Percentiles rank a stretch among this genome's conserved stretches.
These are phyloP conservation scores for Phytophthora sp. DNA, from an alignment of 352 stramenopile species.

Conservation along the genomic window DNA sequence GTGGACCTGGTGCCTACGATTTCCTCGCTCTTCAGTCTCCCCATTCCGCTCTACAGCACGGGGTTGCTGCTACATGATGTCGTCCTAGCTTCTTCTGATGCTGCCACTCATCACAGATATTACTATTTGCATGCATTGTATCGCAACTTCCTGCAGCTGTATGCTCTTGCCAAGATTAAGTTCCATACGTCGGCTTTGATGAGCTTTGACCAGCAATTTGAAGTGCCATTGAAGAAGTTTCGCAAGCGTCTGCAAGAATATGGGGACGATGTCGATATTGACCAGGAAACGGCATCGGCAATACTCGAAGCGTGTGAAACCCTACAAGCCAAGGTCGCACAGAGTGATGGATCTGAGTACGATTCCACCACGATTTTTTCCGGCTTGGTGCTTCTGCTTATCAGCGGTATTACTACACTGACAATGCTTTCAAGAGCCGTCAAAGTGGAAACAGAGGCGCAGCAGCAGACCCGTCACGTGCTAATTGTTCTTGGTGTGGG, in stretches of 20 bases:
- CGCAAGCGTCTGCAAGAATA: conserved; percentile 5
- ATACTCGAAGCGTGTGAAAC: conserved; percentile 48
- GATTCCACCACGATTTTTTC: conserved; percentile 43
- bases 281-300: conserved; percentile 7
- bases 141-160: conserved; percentile 71
- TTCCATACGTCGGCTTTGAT: conserved; percentile 39
- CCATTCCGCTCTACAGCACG: conserved; percentile 70
- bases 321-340: conserved; percentile 55
- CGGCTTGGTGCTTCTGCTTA: conserved; percentile 49
- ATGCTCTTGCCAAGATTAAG: conserved; percentile 53
- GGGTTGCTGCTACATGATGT: conserved; percentile 72
- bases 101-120: neutral
- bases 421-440: conserved; percentile 9
- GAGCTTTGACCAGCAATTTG: conserved; percentile 43
- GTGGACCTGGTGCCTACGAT: conserved; percentile 90
- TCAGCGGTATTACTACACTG: conserved; percentile 27
- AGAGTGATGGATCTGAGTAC: conserved; percentile 86
- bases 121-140: conserved; percentile 48
- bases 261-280: neutral
- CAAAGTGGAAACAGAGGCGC: conserved; percentile 7
- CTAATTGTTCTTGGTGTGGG: conserved; percentile 22
- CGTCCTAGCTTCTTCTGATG: conserved; percentile 38
- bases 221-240: conserved; percentile 29
- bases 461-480: neutral
- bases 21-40: conserved; percentile 70